Evolutionary conservation across 73 alveolate species (phyloP), one percentile per base, ranked within the genome.

Genomic region (Paramecium biaurelia): DNA sequence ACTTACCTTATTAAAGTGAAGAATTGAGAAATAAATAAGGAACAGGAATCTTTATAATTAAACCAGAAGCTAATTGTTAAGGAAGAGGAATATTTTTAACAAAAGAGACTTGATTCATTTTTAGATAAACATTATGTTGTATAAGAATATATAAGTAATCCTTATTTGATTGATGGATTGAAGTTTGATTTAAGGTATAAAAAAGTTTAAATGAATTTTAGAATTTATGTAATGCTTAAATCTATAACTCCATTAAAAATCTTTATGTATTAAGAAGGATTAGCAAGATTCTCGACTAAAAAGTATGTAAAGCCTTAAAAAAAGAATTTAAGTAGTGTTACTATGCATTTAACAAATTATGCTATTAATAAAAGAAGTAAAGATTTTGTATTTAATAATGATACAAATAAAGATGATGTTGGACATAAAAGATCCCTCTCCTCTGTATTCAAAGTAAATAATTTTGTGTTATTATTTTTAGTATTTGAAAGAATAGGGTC

Each of bases 101-200:
- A 21, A 93, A 93, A 41, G 92, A 88, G 57, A n/a, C 79, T 95
- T 9, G 99, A 96, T 38, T 92, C 86, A 8, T 72, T 92, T 58
- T 89, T 94, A 21, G 94, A 92, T 92, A 92, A 95, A 15, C 94
- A 95, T 15, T 95, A 92, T 82, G 97, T 98, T 11, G 99, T 98
- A 34, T 97, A 98, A 87, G 95, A 95, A 92, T 98, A 98, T 94
- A 63, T 98, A 12, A 82, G 96, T 12, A 94, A 92, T 68, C 99
- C 99, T 11, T 97, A 92, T 92, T 89, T 98, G 58, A 95, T 98
- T 45, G 99, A 98, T 76, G 99, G 98, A 24, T 93, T 97, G 58
- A 98, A 98, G 93, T 98, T 98, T 89, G 99, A 98, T 93, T 93
- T 98, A 43, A 79, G 90, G 90, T 79, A 76, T 32, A 7, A 53